phyloP scores from a whole-genome alignment of 306 rosid genomes.

The Vigna mungo region DNA sequence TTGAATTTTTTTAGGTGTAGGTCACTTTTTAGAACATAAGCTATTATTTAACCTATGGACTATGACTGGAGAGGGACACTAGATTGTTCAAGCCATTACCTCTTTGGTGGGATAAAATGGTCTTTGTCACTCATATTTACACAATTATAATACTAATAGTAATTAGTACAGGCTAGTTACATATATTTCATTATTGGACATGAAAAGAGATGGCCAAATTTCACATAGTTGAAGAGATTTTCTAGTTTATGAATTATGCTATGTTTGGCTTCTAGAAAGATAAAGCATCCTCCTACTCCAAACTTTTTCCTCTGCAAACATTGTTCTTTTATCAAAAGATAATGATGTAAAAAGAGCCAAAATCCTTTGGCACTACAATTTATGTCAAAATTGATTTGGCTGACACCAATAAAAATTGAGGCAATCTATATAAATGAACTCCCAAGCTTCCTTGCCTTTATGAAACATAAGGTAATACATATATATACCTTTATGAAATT shows the following conservation, averaged over 20 bases:
- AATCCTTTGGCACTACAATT: slow-evolving; percentile 5
- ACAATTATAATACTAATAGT: neutral
- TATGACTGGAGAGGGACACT: neutral
- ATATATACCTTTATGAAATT: slow-evolving; percentile 20
- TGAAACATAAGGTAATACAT: neutral
- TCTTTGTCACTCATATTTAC: slow-evolving; percentile 10
- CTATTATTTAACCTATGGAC: neutral
- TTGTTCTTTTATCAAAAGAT: neutral
- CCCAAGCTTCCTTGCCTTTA: slow-evolving; percentile 24
- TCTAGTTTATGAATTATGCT: slow-evolving; percentile 13
- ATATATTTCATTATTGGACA: neutral
- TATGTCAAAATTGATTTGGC: slow-evolving; percentile 29
- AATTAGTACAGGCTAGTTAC: neutral
- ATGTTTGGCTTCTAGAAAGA: slow-evolving; percentile 5
- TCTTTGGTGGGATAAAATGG: slow-evolving; percentile 1
- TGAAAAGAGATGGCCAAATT: neutral
- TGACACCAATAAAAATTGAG: slow-evolving; percentile 13
- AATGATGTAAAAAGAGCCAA: neutral
- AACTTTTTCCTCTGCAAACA: neutral
- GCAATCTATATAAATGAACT: slow-evolving; percentile 20
- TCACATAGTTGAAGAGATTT: neutral
- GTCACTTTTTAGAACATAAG: neutral
- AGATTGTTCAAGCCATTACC: neutral
- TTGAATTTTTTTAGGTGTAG: slow-evolving; percentile 1
- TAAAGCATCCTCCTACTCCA: neutral